Base-by-base conservation (phyloP, 306 rosid genomes). In the Corylus americana region DNA sequence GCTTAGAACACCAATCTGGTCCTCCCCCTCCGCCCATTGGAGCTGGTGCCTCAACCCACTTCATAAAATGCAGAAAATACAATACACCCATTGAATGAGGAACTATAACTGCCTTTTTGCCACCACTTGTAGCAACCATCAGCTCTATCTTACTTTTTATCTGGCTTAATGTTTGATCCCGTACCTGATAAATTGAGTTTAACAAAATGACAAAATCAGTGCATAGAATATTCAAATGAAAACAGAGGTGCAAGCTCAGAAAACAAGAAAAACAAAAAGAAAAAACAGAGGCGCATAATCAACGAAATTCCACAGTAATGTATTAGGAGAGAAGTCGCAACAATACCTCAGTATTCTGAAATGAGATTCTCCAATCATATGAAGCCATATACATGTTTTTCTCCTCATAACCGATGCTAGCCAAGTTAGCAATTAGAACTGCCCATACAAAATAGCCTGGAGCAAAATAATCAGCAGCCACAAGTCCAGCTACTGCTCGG, bases 391-490 rank as follows among this genome's bases (percentile, higher is more conserved):
- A 88, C 97, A 92, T 92, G 8, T 80, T 88, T 80, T 92, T 92
- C 77, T 92, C 97, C 84, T 93, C 97, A 42, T 93, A 93, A 80
- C 96, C 97, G 62, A 93, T 85, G 73, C 82, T 90, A 68, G 97
- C 97, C 87, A 93, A 84, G 78, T 93, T 93, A 71, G 97, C 94
- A 83, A 93, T 93, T 50, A 93, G 79, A 59, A 92, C 94, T 14
- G 97, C 97, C 97, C 96, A 92, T 49, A 92, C 97, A 25, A 92
- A 92, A 82, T 92, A 92, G 55, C 97, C 97, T 0, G 97, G 86
- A 62, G 93, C 92, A 79, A 92, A 92, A 84, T 92, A 92, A 83
- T 92, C 97, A 44, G 97, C 97, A 77, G 97, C 97, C 70, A 92
- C 97, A 74, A 92, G 96, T 79, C 97, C 96, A 71, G 88, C 82